phyloP scores from a whole-genome alignment of 495 filamentous ascomycete genomes.

The Tricharina praecox region DNA sequence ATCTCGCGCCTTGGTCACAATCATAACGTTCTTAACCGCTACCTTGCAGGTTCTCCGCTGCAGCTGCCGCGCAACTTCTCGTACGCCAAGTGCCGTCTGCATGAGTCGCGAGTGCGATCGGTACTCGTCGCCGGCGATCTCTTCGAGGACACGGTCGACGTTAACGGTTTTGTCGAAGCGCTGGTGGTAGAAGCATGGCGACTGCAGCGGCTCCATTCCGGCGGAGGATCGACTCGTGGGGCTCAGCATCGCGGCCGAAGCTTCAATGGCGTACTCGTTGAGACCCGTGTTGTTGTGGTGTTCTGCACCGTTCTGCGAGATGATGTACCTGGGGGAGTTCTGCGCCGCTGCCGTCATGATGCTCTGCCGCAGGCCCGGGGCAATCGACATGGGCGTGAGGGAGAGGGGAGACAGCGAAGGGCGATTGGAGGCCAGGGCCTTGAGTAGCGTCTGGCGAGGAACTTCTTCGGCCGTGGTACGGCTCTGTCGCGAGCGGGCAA shows the following conservation, averaged over 20 bases:
- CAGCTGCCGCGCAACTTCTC: slow-evolving; percentile 86
- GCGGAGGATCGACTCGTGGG: slow-evolving; percentile 42
- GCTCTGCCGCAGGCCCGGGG: slow-evolving; percentile 9
- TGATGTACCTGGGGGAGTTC: slow-evolving; percentile 16
- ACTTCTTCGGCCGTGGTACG: slow-evolving; percentile 28
- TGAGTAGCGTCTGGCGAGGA: slow-evolving; percentile 72
- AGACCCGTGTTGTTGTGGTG: slow-evolving; percentile 28
- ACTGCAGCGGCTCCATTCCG: slow-evolving; percentile 43
- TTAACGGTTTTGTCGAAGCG: slow-evolving; percentile 92
- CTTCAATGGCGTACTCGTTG: not conserved
- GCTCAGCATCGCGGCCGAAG: slow-evolving; percentile 18
- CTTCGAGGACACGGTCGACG: slow-evolving; percentile 84
- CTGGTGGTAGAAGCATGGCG: slow-evolving; percentile 93
- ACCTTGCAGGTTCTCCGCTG: slow-evolving; percentile 51
- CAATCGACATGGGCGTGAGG: slow-evolving; percentile 8
- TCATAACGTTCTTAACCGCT: slow-evolving; percentile 62
- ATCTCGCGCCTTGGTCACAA: slow-evolving; percentile 81
- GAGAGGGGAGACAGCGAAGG: slow-evolving; percentile 29
- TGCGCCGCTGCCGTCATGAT: slow-evolving; percentile 7
- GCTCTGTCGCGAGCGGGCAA: not conserved
- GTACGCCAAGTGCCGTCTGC: slow-evolving; percentile 83
- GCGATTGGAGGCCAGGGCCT: slow-evolving; percentile 61
- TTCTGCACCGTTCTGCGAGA: slow-evolving; percentile 32
- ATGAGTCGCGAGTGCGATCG: slow-evolving; percentile 82
- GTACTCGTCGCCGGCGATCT: slow-evolving; percentile 75